Evolutionary conservation across 495 filamentous ascomycete genomes (phyloP).

Genomic region (Xanthoparmelia taractica): DNA sequence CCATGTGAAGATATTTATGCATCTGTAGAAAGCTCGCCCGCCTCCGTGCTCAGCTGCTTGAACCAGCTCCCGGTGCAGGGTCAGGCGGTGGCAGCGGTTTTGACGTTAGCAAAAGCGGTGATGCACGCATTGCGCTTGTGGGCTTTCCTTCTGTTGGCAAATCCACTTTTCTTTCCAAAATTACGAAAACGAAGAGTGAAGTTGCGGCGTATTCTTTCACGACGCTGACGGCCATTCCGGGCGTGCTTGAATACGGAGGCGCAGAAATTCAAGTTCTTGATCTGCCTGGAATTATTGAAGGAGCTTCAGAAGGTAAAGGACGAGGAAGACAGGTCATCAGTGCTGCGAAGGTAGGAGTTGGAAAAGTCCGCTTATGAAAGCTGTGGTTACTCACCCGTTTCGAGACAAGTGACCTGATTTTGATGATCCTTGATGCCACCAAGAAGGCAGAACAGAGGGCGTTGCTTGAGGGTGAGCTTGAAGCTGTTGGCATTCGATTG

Average conservation of each 20-base stretch:
- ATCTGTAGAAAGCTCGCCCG: conserved; percentile 80
- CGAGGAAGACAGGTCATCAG: conserved; percentile 95
- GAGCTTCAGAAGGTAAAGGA: conserved; percentile 92
- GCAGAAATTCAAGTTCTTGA: conserved; percentile 98
- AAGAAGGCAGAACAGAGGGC: conserved; percentile 93
- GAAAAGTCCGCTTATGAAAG: neutral
- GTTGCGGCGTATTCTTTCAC: conserved; percentile 97
- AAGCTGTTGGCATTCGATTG: conserved; percentile 91
- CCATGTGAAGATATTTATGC: neutral
- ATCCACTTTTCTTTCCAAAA: conserved; percentile 96
- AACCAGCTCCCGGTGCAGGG: conserved; percentile 75
- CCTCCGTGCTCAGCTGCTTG: conserved; percentile 87
- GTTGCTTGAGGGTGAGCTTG: conserved; percentile 83
- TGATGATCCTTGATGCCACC: conserved; percentile 96
- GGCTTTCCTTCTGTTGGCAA: conserved; percentile 98
- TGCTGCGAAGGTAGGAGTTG: conserved; percentile 69
- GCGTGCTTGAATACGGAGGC: conserved; percentile 95
- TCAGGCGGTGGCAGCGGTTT: conserved; percentile 71
- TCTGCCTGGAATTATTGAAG: conserved; percentile 98
- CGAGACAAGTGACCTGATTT: conserved; percentile 88
- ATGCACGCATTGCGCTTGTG: conserved; percentile 94
- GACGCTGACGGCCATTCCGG: conserved; percentile 93
- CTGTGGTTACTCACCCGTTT: neutral
- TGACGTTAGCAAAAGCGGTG: conserved; percentile 94
- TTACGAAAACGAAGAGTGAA: conserved; percentile 96